Evolutionary conservation across 2,329 filamentous ascomycete species (phyloP), one percentile per base, ranked within the genome.

Genomic region (Cladophialophora exuberans): DNA sequence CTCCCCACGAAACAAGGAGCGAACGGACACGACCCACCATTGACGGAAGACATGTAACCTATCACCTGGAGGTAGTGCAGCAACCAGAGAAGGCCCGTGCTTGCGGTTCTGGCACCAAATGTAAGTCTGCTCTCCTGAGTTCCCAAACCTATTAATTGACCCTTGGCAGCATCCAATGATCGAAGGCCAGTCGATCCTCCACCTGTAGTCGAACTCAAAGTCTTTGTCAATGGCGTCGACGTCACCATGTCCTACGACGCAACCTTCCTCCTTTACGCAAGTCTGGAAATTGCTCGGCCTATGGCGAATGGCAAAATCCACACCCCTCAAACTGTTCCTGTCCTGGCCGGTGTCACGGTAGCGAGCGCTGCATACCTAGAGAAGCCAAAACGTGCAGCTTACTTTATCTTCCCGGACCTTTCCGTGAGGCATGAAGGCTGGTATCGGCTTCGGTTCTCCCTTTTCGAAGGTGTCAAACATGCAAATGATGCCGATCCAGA

Each of bases 341-440:
- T 97, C 20, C 77, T 99, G 64, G 97, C 93, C 0, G 94, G 94
- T 62, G 93, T 96, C 65, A 91, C 92, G 0, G 93, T 96, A 11
- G 94, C 93, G 15, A 94, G 93, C 54, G 96, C 97, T 82, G 92
- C 93, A 20, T 97, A 97, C 69, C 82, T 99, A 46, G 93, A 97
- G 70, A 88, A 93, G 39, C 94, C 94, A 1, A 74, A 71, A 2
- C 83, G 83, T 17, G 84, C 84, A 13, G 94, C 92, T 51, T 99
- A 97, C 73, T 99, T 99, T 73, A 89, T 99, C 71, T 99, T 99
- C 70, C 94, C 94, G 2, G 94, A 99, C 72, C 79, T 97, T 23
- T 97, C 93, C 0, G 93, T 99, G 43, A 87, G 94, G 53, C 93
- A 99, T 67, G 94, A 99, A 73, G 94, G 94, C 59, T 86, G 87